A percentile compares a stretch with the other conserved stretches of the same genome.
These are phyloP conservation scores for Termitomyces bulborhizus DNA, from an alignment of 768 basidiomycete species.

Conservation along the genomic window DNA sequence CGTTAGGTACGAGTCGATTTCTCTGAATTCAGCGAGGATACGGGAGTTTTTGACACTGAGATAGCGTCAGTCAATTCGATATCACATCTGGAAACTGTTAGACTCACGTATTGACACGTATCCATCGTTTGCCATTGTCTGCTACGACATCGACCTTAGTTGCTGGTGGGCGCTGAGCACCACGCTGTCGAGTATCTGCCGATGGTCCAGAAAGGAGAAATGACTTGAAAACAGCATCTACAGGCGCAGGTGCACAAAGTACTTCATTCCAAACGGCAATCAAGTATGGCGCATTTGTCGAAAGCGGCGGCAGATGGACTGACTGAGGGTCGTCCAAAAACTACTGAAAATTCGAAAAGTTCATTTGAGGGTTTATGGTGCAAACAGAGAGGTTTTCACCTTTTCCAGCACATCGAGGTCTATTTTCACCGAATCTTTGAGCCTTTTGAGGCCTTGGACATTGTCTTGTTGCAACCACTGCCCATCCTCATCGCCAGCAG, in stretches of 20 bases:
- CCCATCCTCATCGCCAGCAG: conserved; percentile 27
- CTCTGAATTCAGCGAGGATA: conserved; percentile 73
- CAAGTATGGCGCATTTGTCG: conserved; percentile 77
- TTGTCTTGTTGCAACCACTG: conserved; percentile 37
- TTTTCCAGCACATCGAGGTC: conserved; percentile 41
- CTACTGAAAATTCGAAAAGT: conserved; percentile 40
- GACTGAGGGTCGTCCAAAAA: conserved; percentile 46
- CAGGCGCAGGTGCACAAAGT: conserved; percentile 48
- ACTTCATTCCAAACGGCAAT: conserved; percentile 82
- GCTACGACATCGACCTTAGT: conserved; percentile 82
- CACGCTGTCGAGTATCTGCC: conserved; percentile 14
- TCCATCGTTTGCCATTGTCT: conserved; percentile 71
- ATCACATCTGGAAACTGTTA: neutral
- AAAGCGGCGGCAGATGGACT: conserved; percentile 41
- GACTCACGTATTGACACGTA: conserved; percentile 82
- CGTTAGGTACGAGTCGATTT: conserved; percentile 77
- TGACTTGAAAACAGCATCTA: conserved; percentile 53
- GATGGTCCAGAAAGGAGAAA: conserved; percentile 26
- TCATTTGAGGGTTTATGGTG: conserved; percentile 2
- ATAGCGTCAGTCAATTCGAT: neutral
- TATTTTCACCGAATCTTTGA: conserved; percentile 37
- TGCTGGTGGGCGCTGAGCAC: conserved; percentile 23
- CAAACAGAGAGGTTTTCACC: conserved; percentile 22
- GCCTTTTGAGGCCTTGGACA: conserved; percentile 40
- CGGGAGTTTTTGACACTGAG: conserved; percentile 71